Base-by-base conservation (phyloP, 2,329 filamentous ascomycete genomes). In the Pseudocercospora fuligena region DNA sequence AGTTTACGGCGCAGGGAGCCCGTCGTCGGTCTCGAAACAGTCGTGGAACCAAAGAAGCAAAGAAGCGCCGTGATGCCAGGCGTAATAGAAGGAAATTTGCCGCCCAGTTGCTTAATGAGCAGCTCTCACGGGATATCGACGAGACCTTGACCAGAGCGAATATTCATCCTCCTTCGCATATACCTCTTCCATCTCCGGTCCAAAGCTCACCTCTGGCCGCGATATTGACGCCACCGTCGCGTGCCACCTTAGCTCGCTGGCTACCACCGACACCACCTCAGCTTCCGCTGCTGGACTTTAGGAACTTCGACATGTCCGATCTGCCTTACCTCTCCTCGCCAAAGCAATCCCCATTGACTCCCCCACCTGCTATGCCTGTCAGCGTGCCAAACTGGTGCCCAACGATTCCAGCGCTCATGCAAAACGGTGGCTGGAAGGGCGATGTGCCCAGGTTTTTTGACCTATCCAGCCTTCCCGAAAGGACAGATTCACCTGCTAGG, bases 1-100 rank as follows among this genome's bases (percentile, higher is more conserved):
- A 67, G 23, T 59, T 65, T 51, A 53, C 68, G 9, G 53, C 63
- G 4, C 59, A 69, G 12, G 61, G 57, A 14, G 60, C 65, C 19
- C 66, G 65, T 36, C 73, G 72, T 33, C 73, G 75, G 12, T 64
- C 65, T 19, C 73, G 74, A 19, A 70, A 75, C 61, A 73, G 70
- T 46, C 67, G 74, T 21, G 72, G 70, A 21, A 75, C 74, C 11
- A 74, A 73, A 61, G 74, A 75, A 47, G 74, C 71, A 29, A 76
- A 74, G 60, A 72, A 69, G 60, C 73, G 75, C n/a, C 74, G 74
- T 54, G 74, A 75, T 60, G 68, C 69, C 23, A 71, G 74, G 63
- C 70, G 73, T 3, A 72, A 72, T 61, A 68, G 64, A 47, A 70
- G 71, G 58, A 74, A 73, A 66, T 66, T 72, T 29, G 69, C 70